Percentiles rank a stretch among this genome's conserved stretches.
Evolutionary conservation across 2,329 filamentous ascomycete genomes (phyloP).

Genomic region (Delphinella strobiligena): DNA sequence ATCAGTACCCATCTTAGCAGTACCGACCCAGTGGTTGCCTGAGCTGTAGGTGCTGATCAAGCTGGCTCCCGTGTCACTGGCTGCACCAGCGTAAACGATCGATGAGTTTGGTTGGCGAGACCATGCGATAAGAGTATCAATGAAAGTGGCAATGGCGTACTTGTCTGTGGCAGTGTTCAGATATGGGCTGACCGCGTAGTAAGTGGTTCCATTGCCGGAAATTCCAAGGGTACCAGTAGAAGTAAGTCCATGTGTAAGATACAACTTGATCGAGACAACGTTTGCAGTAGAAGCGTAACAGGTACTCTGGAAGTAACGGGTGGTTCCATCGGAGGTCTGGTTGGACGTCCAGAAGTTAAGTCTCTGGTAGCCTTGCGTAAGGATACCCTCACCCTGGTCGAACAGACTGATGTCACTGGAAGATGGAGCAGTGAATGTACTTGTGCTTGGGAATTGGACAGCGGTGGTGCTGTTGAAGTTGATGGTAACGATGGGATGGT

Average conservation of each 20-base stretch:
- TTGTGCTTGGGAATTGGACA: constrained; percentile 7
- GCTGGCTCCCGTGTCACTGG: constrained; percentile 29
- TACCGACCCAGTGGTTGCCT: constrained; percentile 33
- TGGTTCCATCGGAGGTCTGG: constrained; percentile 39
- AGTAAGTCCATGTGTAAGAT: constrained; percentile 43
- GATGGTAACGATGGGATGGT: constrained; percentile 3
- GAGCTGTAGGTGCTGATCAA: constrained; percentile 20
- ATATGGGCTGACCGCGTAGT: constrained; percentile 37
- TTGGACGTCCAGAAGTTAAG: constrained; percentile 42
- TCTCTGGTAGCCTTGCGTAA: constrained; percentile 33
- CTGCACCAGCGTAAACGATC: constrained; percentile 23
- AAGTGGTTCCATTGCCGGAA: constrained; percentile 24
- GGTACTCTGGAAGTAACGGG: constrained; percentile 20
- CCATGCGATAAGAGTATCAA: constrained; percentile 28
- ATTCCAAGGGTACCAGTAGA: constrained; percentile 34
- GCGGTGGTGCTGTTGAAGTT: constrained; percentile 34
- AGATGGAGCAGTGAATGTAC: not conserved
- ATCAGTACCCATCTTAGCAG: constrained; percentile 48
- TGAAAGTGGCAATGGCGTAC: constrained; percentile 31
- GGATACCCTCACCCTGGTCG: not conserved
- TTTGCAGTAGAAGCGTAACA: constrained; percentile 15
- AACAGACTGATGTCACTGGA: constrained; percentile 1
- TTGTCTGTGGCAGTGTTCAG: constrained; percentile 36
- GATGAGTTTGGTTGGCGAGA: too few relatives aligned
- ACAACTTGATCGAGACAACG: constrained; percentile 45